Conservation (phyloP, 2,329 filamentous ascomycete genomes). For the Arthrobotrys conoides region DNA sequence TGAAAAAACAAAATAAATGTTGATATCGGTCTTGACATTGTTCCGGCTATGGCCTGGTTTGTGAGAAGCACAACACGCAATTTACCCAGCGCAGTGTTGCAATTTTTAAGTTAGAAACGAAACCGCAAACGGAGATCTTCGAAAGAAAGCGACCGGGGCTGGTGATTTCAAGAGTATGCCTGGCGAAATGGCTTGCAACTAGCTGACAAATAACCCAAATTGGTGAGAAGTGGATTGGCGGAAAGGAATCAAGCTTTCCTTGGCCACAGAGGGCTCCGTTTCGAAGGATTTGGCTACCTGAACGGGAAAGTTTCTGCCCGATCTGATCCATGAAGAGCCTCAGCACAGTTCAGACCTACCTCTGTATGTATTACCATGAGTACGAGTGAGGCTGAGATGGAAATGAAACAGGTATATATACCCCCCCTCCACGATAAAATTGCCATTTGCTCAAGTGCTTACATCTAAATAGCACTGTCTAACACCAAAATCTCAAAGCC, state of each 20-base stretch:
- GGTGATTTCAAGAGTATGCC: too few relatives aligned
- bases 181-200: too few relatives aligned
- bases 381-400: conserved; percentile 9
- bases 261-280: conserved; percentile 15
- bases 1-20: too few relatives aligned
- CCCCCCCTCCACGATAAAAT: too few relatives aligned
- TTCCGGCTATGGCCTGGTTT: too few relatives aligned
- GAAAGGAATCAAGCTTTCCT: conserved; percentile 33
- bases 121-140: neutral
- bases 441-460: too few relatives aligned
- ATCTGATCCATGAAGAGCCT: neutral
- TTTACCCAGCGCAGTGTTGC: neutral
- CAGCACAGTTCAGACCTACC: neutral
- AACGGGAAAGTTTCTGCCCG: conserved; percentile 21
- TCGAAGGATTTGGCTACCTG: conserved; percentile 4
- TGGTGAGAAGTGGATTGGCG: conserved; percentile 6
- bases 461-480: too few relatives aligned
- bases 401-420: too few relatives aligned
- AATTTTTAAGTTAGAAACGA: conserved; percentile 9
- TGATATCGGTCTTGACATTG: too few relatives aligned
- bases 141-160: too few relatives aligned
- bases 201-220: conserved; percentile 18
- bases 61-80: neutral
- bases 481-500: conserved; percentile 12
- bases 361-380: too few relatives aligned